Percentiles rank a stretch among this genome's conserved stretches.
phyloP scores from a whole-genome alignment of 2,329 filamentous ascomycete genomes.

The Podosphaera fusca region DNA sequence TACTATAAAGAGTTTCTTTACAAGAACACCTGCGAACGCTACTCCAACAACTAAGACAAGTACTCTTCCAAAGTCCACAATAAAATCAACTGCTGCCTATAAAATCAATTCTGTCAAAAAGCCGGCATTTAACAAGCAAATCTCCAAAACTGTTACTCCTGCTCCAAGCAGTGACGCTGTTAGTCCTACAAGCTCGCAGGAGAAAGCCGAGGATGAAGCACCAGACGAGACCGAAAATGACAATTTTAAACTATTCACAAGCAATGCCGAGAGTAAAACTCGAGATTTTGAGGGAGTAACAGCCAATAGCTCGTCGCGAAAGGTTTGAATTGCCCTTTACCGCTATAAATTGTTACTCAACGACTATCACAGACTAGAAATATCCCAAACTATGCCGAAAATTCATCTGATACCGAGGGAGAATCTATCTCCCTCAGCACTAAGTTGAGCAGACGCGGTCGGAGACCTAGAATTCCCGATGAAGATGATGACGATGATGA shows the following conservation, averaged over 20 bases:
- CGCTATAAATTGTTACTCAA: not conserved
- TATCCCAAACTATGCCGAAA: constrained; percentile 62
- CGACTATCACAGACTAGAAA: constrained; percentile 28
- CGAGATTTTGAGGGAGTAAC: constrained; percentile 21
- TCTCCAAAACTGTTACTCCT: constrained; percentile 33
- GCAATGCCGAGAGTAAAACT: constrained; percentile 21
- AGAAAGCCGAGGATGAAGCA: constrained; percentile 27
- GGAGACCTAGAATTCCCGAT: constrained; percentile 38
- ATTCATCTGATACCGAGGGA: constrained; percentile 59
- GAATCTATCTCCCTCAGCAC: constrained; percentile 21
- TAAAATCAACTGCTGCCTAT: constrained; percentile 8
- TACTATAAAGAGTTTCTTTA: constrained; percentile 62
- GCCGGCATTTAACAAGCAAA: constrained; percentile 16
- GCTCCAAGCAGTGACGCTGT: constrained; percentile 59
- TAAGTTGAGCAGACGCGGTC: constrained; percentile 16
- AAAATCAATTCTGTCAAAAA: constrained; percentile 18
- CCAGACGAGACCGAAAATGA: constrained; percentile 24
- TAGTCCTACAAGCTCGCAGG: constrained; percentile 44
- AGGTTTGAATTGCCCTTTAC: constrained; percentile 27
- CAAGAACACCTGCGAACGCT: constrained; percentile 27
- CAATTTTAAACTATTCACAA: constrained; percentile 23
- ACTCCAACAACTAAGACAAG: constrained; percentile 16
- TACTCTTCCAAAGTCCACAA: constrained; percentile 16
- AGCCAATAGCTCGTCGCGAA: constrained; percentile 54
- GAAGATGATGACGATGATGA: constrained; percentile 50